These are phyloP conservation scores for Immersiella caudata DNA, from an alignment of 495 filamentous ascomycete species.

Conservation along the genomic window DNA sequence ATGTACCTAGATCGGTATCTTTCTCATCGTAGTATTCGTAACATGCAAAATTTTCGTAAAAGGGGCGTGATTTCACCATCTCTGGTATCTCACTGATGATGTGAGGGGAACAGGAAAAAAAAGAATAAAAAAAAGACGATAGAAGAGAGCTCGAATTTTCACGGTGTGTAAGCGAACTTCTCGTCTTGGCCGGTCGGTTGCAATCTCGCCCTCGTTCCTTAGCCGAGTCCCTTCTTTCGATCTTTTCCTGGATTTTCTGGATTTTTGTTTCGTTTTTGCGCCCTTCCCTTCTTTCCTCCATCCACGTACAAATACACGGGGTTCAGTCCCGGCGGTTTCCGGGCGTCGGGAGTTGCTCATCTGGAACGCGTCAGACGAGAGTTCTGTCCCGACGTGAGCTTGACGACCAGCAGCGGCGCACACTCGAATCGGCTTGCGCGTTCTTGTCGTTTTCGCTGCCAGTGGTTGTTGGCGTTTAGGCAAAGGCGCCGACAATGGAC, in stretches of 20 bases:
- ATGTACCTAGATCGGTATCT: no score
- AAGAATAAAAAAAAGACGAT: background rate
- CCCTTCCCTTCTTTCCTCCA: background rate
- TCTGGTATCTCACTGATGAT: background rate
- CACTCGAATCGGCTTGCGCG: slow-evolving; percentile 15
- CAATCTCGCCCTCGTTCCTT: slow-evolving; percentile 2
- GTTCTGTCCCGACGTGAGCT: slow-evolving; percentile 3
- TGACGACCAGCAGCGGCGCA: background rate
- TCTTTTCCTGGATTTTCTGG: background rate
- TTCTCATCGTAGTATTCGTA: background rate
- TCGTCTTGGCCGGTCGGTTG: background rate
- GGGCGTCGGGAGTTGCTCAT: background rate
- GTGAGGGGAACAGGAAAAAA: no score
- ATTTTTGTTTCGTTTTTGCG: slow-evolving; percentile 16
- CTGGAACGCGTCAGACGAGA: background rate
- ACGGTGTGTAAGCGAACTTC: background rate
- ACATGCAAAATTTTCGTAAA: background rate
- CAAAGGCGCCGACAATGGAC: slow-evolving; percentile 65
- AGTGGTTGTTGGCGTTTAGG: slow-evolving; percentile 31
- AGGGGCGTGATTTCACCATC: background rate
- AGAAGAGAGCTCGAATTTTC: slow-evolving; percentile 13
- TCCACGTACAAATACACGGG: slow-evolving; percentile 15
- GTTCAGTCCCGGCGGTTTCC: background rate
- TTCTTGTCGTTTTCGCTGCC: background rate
- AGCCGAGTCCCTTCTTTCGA: slow-evolving; percentile 8